Evolutionary conservation across 2,329 filamentous ascomycete genomes (phyloP).

Genomic region (Shiraia bambusicola): DNA sequence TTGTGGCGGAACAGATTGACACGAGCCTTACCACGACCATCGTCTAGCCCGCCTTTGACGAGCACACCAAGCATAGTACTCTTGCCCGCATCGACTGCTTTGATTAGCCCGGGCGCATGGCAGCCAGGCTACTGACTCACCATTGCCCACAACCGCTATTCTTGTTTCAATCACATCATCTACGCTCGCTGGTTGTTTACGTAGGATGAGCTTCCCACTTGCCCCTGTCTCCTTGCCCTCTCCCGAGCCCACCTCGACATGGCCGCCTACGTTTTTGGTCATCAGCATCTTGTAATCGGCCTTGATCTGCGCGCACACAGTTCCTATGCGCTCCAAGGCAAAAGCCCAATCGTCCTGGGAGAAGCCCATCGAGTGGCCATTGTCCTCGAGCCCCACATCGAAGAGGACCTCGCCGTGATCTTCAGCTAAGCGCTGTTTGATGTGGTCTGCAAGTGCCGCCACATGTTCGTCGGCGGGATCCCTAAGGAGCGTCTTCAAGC

Average conservation of each 20-base stretch:
- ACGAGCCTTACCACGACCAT: constrained; percentile 88
- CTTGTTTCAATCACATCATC: constrained; percentile 93
- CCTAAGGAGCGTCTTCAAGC: constrained; percentile 76
- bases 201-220: constrained; percentile 83
- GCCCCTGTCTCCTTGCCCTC: constrained; percentile 70
- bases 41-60: constrained; percentile 92
- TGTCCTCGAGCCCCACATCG: constrained; percentile 89
- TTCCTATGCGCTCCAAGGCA: constrained; percentile 66
- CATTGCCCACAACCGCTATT: constrained; percentile 96
- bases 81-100: constrained; percentile 85
- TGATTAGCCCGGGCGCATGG: constrained; percentile 6
- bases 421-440: constrained; percentile 68
- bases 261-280: constrained; percentile 84
- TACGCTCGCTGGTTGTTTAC: constrained; percentile 69
- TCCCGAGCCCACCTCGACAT: constrained; percentile 67
- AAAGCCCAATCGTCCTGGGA: constrained; percentile 71
- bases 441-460: constrained; percentile 62
- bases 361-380: constrained; percentile 80
- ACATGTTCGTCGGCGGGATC: constrained; percentile 58
- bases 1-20: constrained; percentile 97
- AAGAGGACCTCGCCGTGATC: constrained; percentile 88
- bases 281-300: constrained; percentile 81
- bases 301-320: constrained; percentile 63
- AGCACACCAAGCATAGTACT: constrained; percentile 94
- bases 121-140: constrained; percentile 43